Evolutionary conservation across 441 rosid genomes (phyloP), one percentile per base, ranked within the genome.

Genomic region (Mallotus repandus): DNA sequence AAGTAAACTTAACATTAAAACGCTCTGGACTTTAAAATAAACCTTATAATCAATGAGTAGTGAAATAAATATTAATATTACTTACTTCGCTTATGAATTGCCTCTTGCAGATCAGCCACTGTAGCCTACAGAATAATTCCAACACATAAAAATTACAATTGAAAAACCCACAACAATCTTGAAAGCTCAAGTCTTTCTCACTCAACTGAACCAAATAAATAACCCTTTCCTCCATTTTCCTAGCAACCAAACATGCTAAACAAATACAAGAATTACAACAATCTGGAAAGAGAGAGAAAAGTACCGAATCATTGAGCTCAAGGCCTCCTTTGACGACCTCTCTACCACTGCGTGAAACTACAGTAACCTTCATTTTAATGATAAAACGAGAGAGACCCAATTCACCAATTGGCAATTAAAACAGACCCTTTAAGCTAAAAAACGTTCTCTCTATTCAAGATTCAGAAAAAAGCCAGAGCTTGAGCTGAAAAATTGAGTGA

Each of bases 31-130:
- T 11, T 19, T 11, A 35, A 68, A 54, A 53, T 41, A n/a, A 35
- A 12, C 2, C 49, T n/a, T 10, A 16, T 0, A 21, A 50, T 62
- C 53, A 15, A 57, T 11, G 2, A 61, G 19, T 15, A 9, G 52
- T 49, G 50, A 48, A 19, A 38, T 22, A 57, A 29, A 29, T 29
- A 2, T 29, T 29, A 0, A 49, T 6, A 74, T 63, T 49, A 81
- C 87, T 78, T 76, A 90, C 97, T 91, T 86, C 91, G 76, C 79
- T 85, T 84, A 59, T 94, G 85, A 84, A 94, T 89, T 64, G 91
- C 95, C 71, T 88, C 91, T 81, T 94, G 97, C 81, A 91, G 85
- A 87, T 91, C 95, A 81, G 91, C 90, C 73, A 91, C 95, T 7
- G 90, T 91, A 54, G 95, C 98, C 98, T 94, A 77, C 73, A 70